Conservation (phyloP, 2,329 filamentous ascomycete genomes). For the Trichophyton verrucosum region DNA sequence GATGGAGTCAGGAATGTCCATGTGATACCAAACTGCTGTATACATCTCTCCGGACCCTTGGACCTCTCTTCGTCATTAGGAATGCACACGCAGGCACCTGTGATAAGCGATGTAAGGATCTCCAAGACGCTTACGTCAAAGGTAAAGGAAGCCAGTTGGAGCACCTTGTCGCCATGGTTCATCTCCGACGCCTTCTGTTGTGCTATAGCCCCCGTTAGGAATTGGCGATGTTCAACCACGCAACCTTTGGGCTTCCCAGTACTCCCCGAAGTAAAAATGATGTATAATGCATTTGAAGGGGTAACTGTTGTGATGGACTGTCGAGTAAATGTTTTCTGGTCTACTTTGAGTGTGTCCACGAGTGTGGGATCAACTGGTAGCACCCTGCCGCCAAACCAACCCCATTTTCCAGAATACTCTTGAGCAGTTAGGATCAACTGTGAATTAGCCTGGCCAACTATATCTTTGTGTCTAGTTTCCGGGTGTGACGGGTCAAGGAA, state of each 20-base stretch:
- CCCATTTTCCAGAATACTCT: slow-evolving; percentile 16
- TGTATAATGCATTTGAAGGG: slow-evolving; percentile 22
- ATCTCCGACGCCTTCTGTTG: slow-evolving; percentile 25
- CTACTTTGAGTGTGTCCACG: slow-evolving; percentile 5
- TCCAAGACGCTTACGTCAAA: slow-evolving; percentile 31
- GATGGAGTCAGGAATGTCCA: slow-evolving; percentile 45
- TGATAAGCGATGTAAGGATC: slow-evolving; percentile 21
- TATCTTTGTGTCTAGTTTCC: slow-evolving; percentile 22
- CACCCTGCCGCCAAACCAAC: background rate
- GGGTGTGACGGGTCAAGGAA: slow-evolving; percentile 30
- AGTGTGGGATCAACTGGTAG: background rate
- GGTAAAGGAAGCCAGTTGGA: slow-evolving; percentile 32
- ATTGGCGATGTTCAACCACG: slow-evolving; percentile 42
- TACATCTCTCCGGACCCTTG: slow-evolving; percentile 34
- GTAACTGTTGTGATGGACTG: slow-evolving; percentile 5
- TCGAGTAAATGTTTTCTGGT: background rate
- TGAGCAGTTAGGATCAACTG: slow-evolving; percentile 23
- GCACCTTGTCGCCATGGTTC: slow-evolving; percentile 13
- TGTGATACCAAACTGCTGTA: slow-evolving; percentile 36
- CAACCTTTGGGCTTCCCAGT: slow-evolving; percentile 37
- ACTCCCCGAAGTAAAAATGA: slow-evolving; percentile 8
- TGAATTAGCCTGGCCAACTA: slow-evolving; percentile 25
- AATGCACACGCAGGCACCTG: slow-evolving; percentile 33
- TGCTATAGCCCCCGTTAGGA: slow-evolving; percentile 28
- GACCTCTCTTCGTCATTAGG: slow-evolving; percentile 31